These are phyloP conservation scores for Chalciporus sphaerocephalus DNA, from an alignment of 768 basidiomycete species.

Conservation along the genomic window DNA sequence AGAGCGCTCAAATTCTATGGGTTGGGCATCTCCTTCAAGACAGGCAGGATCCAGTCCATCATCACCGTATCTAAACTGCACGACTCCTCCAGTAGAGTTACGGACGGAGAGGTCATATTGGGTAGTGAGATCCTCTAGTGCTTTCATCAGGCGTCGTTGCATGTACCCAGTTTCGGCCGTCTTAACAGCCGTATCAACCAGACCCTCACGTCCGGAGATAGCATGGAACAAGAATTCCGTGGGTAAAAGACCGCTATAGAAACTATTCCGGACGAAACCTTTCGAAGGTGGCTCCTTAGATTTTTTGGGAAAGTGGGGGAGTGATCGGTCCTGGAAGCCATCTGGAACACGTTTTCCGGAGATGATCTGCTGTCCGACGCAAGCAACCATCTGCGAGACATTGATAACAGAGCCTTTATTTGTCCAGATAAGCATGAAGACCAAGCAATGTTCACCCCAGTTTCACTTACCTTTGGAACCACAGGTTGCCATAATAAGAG, in stretches of 20 bases:
- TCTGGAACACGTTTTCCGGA: slow-evolving; percentile 96
- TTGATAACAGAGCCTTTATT: slow-evolving; percentile 98
- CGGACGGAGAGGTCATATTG: slow-evolving; percentile 96
- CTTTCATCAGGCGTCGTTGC: slow-evolving; percentile 99
- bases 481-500: slow-evolving; percentile 98
- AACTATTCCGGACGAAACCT: slow-evolving; percentile 97
- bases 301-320: slow-evolving; percentile 99
- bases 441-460: neutral
- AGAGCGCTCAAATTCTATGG: slow-evolving; percentile 83
- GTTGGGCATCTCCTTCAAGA: slow-evolving; percentile 92
- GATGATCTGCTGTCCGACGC: slow-evolving; percentile 99
- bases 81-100: slow-evolving; percentile 90
- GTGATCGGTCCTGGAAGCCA: slow-evolving; percentile 97
- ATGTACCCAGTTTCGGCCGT: slow-evolving; percentile 99
- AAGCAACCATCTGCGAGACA: slow-evolving; percentile 99
- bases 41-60: slow-evolving; percentile 97
- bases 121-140: slow-evolving; percentile 91
- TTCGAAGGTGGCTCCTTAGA: slow-evolving; percentile 94
- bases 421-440: neutral
- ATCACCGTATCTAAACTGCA: slow-evolving; percentile 96
- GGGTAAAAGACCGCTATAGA: slow-evolving; percentile 85
- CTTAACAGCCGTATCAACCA: slow-evolving; percentile 99
- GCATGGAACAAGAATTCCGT: slow-evolving; percentile 99
- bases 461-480: slow-evolving; percentile 83
- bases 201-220: slow-evolving; percentile 95